These are phyloP conservation scores for Cupressus sempervirens DNA, from an alignment of 75 land plant species.

Conservation along the genomic window DNA sequence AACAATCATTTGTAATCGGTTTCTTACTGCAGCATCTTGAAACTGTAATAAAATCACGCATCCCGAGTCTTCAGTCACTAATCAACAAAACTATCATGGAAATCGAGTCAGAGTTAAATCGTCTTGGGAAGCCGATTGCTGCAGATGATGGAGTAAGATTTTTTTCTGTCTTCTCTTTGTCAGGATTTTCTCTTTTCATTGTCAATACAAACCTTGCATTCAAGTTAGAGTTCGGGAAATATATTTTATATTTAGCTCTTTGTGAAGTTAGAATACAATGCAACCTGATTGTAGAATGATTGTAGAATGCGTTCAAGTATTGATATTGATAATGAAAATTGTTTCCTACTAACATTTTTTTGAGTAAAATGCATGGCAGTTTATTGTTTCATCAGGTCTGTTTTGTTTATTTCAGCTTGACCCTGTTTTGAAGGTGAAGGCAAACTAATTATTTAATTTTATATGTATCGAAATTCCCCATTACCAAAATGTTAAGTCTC, in stretches of 20 bases:
- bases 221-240: not conserved
- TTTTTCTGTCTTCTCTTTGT: not conserved
- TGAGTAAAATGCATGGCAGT: not conserved
- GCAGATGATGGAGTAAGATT: constrained; percentile 82
- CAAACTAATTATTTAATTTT: not conserved
- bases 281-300: not conserved
- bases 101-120: constrained; percentile 75
- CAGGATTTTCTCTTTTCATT: not conserved
- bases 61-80: constrained; percentile 84
- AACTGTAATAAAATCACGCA: constrained; percentile 82
- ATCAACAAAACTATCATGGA: constrained; percentile 78
- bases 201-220: not conserved
- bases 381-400: not conserved
- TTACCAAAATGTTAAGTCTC: not conserved
- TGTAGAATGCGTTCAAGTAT: not conserved
- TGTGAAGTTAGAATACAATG: not conserved
- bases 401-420: not conserved
- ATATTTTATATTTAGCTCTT: not conserved
- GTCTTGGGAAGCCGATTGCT: constrained; percentile 88
- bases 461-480: not conserved
- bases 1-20: not conserved
- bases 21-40: constrained; percentile 74
- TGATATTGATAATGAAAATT: not conserved
- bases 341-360: not conserved
- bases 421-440: not conserved